phyloP scores from a whole-genome alignment of 257 asterid species.

The Capsicum baccatum region DNA sequence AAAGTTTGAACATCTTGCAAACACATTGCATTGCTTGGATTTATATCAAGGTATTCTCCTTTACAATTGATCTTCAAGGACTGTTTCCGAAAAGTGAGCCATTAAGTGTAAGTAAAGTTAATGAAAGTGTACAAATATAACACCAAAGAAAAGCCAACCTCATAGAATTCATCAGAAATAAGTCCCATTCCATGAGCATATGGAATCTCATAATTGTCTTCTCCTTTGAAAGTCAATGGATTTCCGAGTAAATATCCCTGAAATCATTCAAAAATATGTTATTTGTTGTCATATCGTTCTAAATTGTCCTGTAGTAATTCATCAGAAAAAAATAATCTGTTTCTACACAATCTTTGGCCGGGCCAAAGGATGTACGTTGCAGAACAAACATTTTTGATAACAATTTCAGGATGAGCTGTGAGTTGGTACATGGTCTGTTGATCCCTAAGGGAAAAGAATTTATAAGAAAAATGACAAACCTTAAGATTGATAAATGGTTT shows the following conservation, averaged over 20 bases:
- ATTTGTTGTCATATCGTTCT: neutral
- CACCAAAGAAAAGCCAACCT: slow-evolving; percentile 15
- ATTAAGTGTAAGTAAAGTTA: neutral
- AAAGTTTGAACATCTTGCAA: slow-evolving; percentile 29
- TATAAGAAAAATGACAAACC: slow-evolving; percentile 25
- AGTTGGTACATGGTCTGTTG: too few relatives aligned
- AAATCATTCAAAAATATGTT: slow-evolving; percentile 2
- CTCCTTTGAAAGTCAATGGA: slow-evolving; percentile 27
- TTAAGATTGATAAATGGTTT: slow-evolving; percentile 33
- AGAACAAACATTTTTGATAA: neutral
- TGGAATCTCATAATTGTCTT: neutral
- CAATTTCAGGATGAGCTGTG: neutral
- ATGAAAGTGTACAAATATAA: neutral
- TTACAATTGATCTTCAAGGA: slow-evolving; percentile 34
- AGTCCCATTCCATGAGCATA: slow-evolving; percentile 39
- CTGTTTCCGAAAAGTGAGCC: slow-evolving; percentile 27
- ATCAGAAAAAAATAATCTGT: neutral
- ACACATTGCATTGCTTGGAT: slow-evolving; percentile 28
- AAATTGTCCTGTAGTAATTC: neutral
- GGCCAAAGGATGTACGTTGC: neutral
- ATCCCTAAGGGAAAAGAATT: neutral
- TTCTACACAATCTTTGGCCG: neutral
- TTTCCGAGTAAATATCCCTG: slow-evolving; percentile 46
- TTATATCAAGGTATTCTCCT: slow-evolving; percentile 28
- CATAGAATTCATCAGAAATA: slow-evolving; percentile 33